Evolutionary conservation across 306 rosid species (phyloP), one percentile per base, ranked within the genome.

Genomic region (Lathyrus tuberosus): DNA sequence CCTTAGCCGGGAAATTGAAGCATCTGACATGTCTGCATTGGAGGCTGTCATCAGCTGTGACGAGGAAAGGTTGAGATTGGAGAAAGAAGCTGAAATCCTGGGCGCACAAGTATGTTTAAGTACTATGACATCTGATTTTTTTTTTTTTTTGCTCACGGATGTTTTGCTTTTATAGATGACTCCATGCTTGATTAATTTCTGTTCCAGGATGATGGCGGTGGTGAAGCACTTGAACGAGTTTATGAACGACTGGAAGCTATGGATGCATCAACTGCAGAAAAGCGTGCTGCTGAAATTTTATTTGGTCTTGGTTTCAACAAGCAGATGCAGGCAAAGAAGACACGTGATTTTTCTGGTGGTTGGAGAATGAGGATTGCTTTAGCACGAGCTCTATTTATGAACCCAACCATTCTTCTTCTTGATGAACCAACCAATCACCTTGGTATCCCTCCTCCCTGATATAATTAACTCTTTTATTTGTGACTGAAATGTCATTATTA

Each of bases 361-460:
- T 95, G 99, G 99, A 95, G 99, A 67, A 95, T 95, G 99, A 91
- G 99, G 78, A 95, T 95, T 79, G 97, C 97, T 48, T 81, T 95
- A 73, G 99, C 97, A 28, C 91, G 97, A 30, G 97, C 99, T 38
- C 76, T 95, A 4, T 95, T 95, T 79, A 95, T 95, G 76, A 95
- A 95, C 14, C 99, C 99, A 46, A 95, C 99, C 57, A 82, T 95
- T 82, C 86, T 95, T 70, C 72, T 95, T 42, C 96, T 95, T 71
- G 97, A 95, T 81, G 99, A 95, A 83, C 97, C 99, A 10, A 95
- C 99, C 66, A 95, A 95, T 84, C 99, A 95, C 82, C 89, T 95
- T 15, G 99, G 99, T 89, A 84, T 63, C 69, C 56, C 68, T 49
- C 37, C 43, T 46, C 22, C 60, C 47, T 14, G 3, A 58, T 16